phyloP scores from a whole-genome alignment of 2,329 filamentous ascomycete species.

The Chaetomiaceae sp. region DNA sequence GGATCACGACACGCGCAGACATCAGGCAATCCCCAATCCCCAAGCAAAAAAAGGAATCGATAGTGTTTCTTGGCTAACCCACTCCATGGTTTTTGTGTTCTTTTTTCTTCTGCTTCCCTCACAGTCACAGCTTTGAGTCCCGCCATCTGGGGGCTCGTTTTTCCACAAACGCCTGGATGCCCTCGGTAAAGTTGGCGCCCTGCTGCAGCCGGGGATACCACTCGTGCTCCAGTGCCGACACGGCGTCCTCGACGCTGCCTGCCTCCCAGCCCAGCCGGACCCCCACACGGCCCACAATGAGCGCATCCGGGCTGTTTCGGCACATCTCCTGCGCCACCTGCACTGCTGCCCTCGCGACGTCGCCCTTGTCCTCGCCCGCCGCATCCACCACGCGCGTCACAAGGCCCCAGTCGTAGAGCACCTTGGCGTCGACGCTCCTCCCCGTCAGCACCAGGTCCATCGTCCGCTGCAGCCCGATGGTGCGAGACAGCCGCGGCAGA shows the following conservation, averaged over 20 bases:
- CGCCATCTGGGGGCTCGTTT: slow-evolving; percentile 26
- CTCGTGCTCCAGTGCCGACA: slow-evolving; percentile 20
- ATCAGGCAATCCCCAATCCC: not conserved
- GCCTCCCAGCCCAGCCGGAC: slow-evolving; percentile 68
- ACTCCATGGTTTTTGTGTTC: too few relatives aligned
- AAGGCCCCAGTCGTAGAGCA: slow-evolving; percentile 61
- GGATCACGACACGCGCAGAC: not conserved
- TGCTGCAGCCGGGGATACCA: slow-evolving; percentile 25
- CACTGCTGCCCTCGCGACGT: slow-evolving; percentile 54
- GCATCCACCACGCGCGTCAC: slow-evolving; percentile 56
- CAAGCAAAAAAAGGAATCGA: not conserved
- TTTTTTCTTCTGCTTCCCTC: too few relatives aligned
- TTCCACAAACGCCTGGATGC: slow-evolving; percentile 28
- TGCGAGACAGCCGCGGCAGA: slow-evolving; percentile 60
- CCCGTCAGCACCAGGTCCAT: slow-evolving; percentile 70
- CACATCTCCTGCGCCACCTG: slow-evolving; percentile 57
- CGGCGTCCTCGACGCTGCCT: slow-evolving; percentile 26
- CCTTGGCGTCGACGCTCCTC: slow-evolving; percentile 50
- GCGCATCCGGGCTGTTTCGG: slow-evolving; percentile 66
- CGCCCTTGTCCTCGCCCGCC: slow-evolving; percentile 25
- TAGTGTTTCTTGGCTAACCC: not conserved
- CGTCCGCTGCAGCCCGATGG: slow-evolving; percentile 64
- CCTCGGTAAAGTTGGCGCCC: slow-evolving; percentile 29
- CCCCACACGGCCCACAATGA: slow-evolving; percentile 67
- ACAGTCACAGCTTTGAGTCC: slow-evolving; percentile 26